These are phyloP conservation scores for Hippophae rhamnoides DNA, from an alignment of 306 rosid genomes.

Conservation along the genomic window DNA sequence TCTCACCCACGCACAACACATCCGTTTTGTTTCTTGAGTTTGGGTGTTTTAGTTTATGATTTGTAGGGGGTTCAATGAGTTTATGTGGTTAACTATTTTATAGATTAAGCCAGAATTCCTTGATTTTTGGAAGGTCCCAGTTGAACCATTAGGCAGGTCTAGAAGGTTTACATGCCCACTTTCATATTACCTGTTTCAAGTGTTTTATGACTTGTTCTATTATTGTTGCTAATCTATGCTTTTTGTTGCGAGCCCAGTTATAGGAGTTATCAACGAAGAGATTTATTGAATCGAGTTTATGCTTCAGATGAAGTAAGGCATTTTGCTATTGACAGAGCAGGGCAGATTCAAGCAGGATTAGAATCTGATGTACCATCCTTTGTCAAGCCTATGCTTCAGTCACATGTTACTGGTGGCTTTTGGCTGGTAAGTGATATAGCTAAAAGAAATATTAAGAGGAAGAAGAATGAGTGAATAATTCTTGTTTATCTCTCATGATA, in stretches of 20 bases:
- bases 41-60: not conserved
- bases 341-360: constrained; percentile 22
- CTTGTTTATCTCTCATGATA: no score
- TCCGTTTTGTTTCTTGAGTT: not conserved
- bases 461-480: no score
- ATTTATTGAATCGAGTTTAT: constrained; percentile 32
- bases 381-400: constrained; percentile 44
- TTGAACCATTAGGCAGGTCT: constrained; percentile 22
- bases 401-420: constrained; percentile 50
- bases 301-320: constrained; percentile 35
- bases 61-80: not conserved
- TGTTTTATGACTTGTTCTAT: not conserved
- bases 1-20: not conserved
- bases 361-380: constrained; percentile 30
- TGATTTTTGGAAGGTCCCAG: constrained; percentile 26
- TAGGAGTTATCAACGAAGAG: constrained; percentile 28
- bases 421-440: constrained; percentile 33
- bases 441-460: no score
- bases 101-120: not conserved
- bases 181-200: not conserved
- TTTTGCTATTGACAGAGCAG: constrained; percentile 35
- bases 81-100: not conserved
- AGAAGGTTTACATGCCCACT: constrained; percentile 22
- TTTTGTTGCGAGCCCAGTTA: not conserved
- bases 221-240: not conserved